phyloP scores from a whole-genome alignment of 106 monocot genomes.

The Apostasia shenzhenica region DNA sequence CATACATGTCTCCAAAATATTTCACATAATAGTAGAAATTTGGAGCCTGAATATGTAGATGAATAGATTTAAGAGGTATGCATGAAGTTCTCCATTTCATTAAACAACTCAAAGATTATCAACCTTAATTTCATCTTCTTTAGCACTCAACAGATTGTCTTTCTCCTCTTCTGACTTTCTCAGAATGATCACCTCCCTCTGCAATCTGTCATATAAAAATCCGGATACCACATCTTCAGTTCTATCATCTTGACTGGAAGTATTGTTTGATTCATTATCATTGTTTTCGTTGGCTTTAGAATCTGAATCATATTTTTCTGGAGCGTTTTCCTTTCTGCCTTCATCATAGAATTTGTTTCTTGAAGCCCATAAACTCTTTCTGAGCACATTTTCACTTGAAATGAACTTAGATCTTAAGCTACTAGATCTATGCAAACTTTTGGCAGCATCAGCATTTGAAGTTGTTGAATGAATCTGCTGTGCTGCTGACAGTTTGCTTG shows the following conservation, averaged over 20 bases:
- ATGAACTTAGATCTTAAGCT: constrained; percentile 16
- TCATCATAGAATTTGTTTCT: constrained; percentile 27
- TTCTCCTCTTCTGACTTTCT: constrained; percentile 37
- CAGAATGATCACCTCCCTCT: constrained; percentile 29
- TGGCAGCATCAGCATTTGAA: constrained; percentile 9
- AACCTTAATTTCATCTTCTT: constrained; percentile 43
- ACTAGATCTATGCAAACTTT: constrained; percentile 7
- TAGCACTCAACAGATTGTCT: constrained; percentile 17
- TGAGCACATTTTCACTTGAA: constrained; percentile 14
- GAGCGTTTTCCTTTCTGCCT: constrained; percentile 29
- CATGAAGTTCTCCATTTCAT: too few species aligned
- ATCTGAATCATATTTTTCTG: constrained; percentile 9
- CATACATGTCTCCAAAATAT: too few species aligned
- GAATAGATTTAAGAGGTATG: too few species aligned
- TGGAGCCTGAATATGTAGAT: too few species aligned
- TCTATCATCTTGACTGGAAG: constrained; percentile 2
- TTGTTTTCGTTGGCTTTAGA: background rate
- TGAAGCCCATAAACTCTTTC: constrained; percentile 26
- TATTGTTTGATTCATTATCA: constrained; percentile 4
- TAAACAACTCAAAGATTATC: background rate
- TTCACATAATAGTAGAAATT: too few species aligned
- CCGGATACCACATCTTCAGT: constrained; percentile 40
- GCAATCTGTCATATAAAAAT: constrained; percentile 41
- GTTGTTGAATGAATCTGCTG: constrained; percentile 21
- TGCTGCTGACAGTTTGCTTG: constrained; percentile 12